Percentiles rank a stretch among this genome's conserved stretches.
Evolutionary conservation across 139 green algal species (phyloP).

Genomic region (Chlamydomonas sphaeroides): DNA sequence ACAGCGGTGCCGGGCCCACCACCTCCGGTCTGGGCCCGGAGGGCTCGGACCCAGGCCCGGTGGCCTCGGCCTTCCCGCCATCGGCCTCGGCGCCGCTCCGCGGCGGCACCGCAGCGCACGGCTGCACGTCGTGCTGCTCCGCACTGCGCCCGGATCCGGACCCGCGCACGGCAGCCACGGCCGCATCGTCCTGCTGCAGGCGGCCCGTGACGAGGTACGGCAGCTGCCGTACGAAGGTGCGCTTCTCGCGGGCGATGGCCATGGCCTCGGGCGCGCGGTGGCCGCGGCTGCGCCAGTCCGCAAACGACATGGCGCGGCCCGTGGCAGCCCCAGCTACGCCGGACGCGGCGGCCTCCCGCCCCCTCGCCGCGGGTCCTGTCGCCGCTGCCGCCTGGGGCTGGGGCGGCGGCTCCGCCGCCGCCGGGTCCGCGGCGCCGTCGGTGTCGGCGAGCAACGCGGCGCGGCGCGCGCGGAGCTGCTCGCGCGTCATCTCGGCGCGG

Average conservation of each 20-base stretch:
- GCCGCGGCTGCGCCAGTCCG: constrained; percentile 49
- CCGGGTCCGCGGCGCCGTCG: not conserved
- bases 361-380: too few relatives aligned
- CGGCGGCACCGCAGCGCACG: too few relatives aligned
- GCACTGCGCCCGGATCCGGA: too few relatives aligned
- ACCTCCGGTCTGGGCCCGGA: not conserved
- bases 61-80: not conserved
- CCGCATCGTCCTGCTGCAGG: not conserved
- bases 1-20: not conserved
- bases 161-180: not conserved
- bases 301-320: not conserved
- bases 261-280: constrained; percentile 69
- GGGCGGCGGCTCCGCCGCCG: not conserved
- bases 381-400: not conserved
- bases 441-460: constrained; percentile 10
- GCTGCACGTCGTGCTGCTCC: too few relatives aligned
- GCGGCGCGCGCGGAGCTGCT: not conserved
- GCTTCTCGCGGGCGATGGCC: constrained; percentile 67
- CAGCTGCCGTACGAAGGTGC: constrained; percentile 57
- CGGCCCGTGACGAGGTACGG: constrained; percentile 64
- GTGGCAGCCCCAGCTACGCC: too few relatives aligned
- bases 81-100: not conserved
- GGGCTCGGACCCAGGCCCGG: not conserved
- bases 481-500: not conserved
- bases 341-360: not conserved